Percentiles rank a stretch among this genome's conserved stretches.
Conservation (phyloP, 306 rosid species). For the Medicago truncatula region DNA sequence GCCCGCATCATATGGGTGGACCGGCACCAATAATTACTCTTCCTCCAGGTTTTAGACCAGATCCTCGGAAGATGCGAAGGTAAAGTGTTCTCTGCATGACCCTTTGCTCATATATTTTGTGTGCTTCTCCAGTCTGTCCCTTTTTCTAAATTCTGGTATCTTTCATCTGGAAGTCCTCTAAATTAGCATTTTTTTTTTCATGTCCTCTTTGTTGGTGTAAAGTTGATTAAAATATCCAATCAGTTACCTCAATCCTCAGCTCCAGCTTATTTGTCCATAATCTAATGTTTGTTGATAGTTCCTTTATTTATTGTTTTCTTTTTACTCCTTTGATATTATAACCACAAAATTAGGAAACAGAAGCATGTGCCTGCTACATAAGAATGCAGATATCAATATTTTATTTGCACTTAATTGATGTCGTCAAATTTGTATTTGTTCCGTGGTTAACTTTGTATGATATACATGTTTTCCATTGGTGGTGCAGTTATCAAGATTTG, state of each 20-base stretch:
- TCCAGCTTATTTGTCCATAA: constrained; percentile 2
- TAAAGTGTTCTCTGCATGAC: constrained; percentile 39
- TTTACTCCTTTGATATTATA: not conserved
- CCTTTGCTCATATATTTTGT: constrained; percentile 16
- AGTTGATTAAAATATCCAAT: not conserved
- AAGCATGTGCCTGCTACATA: constrained; percentile 20
- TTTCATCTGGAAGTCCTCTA: constrained; percentile 21
- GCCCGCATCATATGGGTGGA: constrained; percentile 81
- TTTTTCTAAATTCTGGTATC: constrained; percentile 13
- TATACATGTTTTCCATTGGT: constrained; percentile 25
- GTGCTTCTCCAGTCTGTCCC: not conserved
- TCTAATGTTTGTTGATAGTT: not conserved
- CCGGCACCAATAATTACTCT: constrained; percentile 79
- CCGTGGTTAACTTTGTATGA: constrained; percentile 26
- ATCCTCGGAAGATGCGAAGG: constrained; percentile 96
- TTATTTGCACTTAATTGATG: not conserved
- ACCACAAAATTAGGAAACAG: constrained; percentile 15
- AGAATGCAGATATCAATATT: constrained; percentile 5
- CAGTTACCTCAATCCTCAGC: not conserved
- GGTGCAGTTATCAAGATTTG: constrained; percentile 91
- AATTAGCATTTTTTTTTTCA: constrained; percentile 1
- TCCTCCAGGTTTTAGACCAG: constrained; percentile 80
- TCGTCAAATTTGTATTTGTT: constrained; percentile 3
- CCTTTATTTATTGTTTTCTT: constrained; percentile 16
- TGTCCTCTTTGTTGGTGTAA: constrained; percentile 16